Evolutionary conservation across 108 stramenopile species (phyloP).

Genomic region (Discostella pseudostelligera): DNA sequence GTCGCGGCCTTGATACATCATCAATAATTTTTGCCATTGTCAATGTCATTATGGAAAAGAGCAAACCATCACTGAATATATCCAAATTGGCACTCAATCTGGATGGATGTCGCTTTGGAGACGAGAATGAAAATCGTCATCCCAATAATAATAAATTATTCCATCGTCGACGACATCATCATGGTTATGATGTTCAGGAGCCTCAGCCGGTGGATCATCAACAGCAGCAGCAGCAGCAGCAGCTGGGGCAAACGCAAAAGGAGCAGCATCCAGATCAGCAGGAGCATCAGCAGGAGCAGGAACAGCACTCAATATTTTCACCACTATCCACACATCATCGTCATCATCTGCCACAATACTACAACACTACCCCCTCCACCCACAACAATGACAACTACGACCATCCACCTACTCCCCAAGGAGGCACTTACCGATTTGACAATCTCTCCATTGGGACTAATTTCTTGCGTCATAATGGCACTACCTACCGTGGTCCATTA

Average conservation of each 20-base stretch:
- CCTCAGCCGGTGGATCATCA: not conserved
- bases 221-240: not conserved
- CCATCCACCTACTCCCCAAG: slow-evolving; percentile 27
- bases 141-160: not conserved
- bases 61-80: not conserved
- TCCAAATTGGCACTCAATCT: slow-evolving; percentile 30
- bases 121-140: slow-evolving; percentile 2
- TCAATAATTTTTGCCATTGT: not conserved
- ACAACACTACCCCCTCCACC: not conserved
- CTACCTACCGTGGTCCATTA: slow-evolving; percentile 44
- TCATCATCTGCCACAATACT: slow-evolving; percentile 9
- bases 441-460: slow-evolving; percentile 79
- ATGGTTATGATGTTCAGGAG: not conserved
- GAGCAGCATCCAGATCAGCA: not conserved
- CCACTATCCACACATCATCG: slow-evolving; percentile 17
- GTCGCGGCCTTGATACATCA: no score
- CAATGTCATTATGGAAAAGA: not conserved
- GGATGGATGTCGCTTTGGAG: slow-evolving; percentile 43
- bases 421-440: slow-evolving; percentile 65
- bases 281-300: not conserved
- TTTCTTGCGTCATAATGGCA: slow-evolving; percentile 70
- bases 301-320: not conserved
- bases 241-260: no score
- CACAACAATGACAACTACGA: not conserved
- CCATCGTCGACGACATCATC: not conserved